A percentile compares a stretch with the other conserved stretches of the same genome.
phyloP scores from a whole-genome alignment of 257 asterid species.

The Echites panduratus region DNA sequence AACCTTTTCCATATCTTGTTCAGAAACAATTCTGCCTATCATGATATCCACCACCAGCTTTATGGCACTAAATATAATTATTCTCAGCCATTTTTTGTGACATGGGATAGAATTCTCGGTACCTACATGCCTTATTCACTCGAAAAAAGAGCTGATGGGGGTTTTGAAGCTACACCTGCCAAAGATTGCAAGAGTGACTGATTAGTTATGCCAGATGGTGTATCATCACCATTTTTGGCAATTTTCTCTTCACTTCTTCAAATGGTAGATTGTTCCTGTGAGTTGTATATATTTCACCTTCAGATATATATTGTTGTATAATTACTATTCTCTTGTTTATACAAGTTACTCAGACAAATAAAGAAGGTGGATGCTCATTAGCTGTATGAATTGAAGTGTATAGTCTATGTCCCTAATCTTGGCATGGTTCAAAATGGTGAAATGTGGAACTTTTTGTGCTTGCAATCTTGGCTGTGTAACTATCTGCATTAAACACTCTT shows the following conservation, averaged over 20 bases:
- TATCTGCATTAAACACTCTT: neutral
- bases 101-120: constrained; percentile 79
- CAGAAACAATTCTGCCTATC: constrained; percentile 81
- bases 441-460: neutral
- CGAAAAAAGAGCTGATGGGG: constrained; percentile 64
- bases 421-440: neutral
- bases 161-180: constrained; percentile 68
- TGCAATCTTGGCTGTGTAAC: neutral
- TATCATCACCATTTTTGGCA: constrained; percentile 28
- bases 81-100: constrained; percentile 91
- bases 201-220: constrained; percentile 27
- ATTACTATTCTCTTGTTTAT: constrained; percentile 12
- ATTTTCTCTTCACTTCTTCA: neutral
- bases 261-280: constrained; percentile 27
- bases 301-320: constrained; percentile 41
- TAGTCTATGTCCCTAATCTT: neutral
- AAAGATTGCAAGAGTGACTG: constrained; percentile 59
- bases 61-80: constrained; percentile 76
- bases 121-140: constrained; percentile 86
- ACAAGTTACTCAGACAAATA: constrained; percentile 21
- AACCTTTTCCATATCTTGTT: constrained; percentile 71
- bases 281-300: constrained; percentile 34
- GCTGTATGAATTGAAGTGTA: neutral
- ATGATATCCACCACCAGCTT: constrained; percentile 87
- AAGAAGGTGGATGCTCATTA: constrained; percentile 18